Evolutionary conservation across 2,329 filamentous ascomycete genomes (phyloP).

Genomic region (Colletotrichum nymphaeae): DNA sequence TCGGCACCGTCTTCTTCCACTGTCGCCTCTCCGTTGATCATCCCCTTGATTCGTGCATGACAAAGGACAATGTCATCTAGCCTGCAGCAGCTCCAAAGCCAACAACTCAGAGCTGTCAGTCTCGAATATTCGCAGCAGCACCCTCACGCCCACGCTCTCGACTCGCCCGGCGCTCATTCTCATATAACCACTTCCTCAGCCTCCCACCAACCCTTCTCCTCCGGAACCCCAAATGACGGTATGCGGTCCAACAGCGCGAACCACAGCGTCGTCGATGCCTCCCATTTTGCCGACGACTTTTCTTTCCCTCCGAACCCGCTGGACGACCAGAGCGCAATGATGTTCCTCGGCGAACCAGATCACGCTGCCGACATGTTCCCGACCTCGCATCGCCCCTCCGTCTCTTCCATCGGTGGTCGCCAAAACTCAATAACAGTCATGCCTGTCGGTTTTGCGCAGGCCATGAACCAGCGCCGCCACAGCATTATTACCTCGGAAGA

Average conservation of each 20-base stretch:
- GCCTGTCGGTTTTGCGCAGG: slow-evolving; percentile 39
- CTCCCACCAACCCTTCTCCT: slow-evolving; percentile 29
- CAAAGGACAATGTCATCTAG: slow-evolving; percentile 53
- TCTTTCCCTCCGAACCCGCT: slow-evolving; percentile 61
- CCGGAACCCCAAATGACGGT: slow-evolving; percentile 44
- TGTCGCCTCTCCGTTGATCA: slow-evolving; percentile 41
- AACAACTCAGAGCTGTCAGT: slow-evolving; percentile 48
- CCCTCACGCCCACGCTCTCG: neutral
- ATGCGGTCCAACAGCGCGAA: slow-evolving; percentile 48
- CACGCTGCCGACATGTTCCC: slow-evolving; percentile 46
- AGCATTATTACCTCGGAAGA: slow-evolving; percentile 58
- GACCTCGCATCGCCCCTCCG: slow-evolving; percentile 44
- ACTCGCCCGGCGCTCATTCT: slow-evolving; percentile 35
- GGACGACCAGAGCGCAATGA: slow-evolving; percentile 54
- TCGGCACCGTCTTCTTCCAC: slow-evolving; percentile 21
- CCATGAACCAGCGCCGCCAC: slow-evolving; percentile 40
- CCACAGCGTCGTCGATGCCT: slow-evolving; percentile 56
- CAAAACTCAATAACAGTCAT: slow-evolving; percentile 51
- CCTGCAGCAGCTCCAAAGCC: slow-evolving; percentile 45
- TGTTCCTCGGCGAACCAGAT: slow-evolving; percentile 47
- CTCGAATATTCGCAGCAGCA: slow-evolving; percentile 47
- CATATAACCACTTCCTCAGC: slow-evolving; percentile 34
- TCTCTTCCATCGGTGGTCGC: slow-evolving; percentile 50
- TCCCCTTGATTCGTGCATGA: slow-evolving; percentile 38
- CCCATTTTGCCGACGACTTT: slow-evolving; percentile 63